Conservation (phyloP, 1,139 yeast genomes). For the Debaryomyces singareniensis region DNA sequence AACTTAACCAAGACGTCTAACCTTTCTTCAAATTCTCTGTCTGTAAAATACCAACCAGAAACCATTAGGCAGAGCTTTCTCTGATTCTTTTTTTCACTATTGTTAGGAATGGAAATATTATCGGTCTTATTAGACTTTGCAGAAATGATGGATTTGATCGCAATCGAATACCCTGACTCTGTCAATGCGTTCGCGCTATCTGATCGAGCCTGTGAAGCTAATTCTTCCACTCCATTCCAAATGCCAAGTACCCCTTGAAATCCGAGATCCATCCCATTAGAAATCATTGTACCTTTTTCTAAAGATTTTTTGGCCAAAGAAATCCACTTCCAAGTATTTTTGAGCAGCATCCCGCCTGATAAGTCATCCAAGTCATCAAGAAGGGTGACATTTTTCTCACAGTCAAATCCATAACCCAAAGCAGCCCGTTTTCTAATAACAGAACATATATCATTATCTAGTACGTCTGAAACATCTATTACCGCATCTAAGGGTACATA, state of each 20-base stretch:
- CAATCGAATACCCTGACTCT: constrained; percentile 33
- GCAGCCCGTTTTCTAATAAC: constrained; percentile 65
- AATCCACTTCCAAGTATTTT: constrained; percentile 89
- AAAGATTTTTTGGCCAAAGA: constrained; percentile 64
- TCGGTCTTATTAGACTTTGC: constrained; percentile 40
- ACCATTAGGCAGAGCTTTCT: constrained; percentile 76
- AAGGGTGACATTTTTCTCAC: constrained; percentile 56
- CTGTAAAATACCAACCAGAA: constrained; percentile 88
- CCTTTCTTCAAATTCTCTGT: constrained; percentile 68
- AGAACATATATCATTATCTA: constrained; percentile 60
- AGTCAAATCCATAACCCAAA: constrained; percentile 69
- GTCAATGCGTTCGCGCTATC: constrained; percentile 25
- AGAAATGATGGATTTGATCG: constrained; percentile 36
- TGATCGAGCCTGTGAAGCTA: constrained; percentile 51
- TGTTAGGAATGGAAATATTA: constrained; percentile 39
- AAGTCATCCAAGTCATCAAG: constrained; percentile 48
- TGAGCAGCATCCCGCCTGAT: constrained; percentile 53
- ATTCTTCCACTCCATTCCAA: constrained; percentile 75
- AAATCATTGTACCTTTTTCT: constrained; percentile 62
- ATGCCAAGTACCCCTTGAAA: constrained; percentile 85
- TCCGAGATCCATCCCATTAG: constrained; percentile 70
- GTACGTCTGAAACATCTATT: constrained; percentile 29
- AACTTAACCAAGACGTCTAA: constrained; percentile 48
- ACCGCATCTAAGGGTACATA: constrained; percentile 26
- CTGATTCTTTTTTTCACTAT: constrained; percentile 52